Percentiles rank a stretch among this genome's conserved stretches.
phyloP scores from a whole-genome alignment of 202 grass and related monocot genomes.

The Sporobolus alterniflorus region DNA sequence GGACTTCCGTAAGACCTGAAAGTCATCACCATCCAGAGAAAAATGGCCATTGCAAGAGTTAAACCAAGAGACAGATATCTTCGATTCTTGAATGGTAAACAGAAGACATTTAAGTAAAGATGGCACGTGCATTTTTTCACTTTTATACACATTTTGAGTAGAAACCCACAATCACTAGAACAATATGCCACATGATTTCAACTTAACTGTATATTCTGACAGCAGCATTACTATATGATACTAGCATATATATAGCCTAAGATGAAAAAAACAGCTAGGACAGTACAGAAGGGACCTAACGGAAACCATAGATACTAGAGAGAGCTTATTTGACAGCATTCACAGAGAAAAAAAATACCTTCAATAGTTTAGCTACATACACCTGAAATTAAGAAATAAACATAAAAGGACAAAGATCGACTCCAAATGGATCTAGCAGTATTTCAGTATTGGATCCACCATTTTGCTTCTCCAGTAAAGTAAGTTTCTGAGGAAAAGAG shows the following conservation, averaged over 20 bases:
- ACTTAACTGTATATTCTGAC: neutral
- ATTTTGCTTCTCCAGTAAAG: constrained; percentile 20
- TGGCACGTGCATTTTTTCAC: neutral
- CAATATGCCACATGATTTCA: neutral
- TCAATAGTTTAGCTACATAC: neutral
- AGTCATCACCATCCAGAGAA: constrained; percentile 9
- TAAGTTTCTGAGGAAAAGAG: neutral
- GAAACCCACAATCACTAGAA: neutral
- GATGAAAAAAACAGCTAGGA: neutral
- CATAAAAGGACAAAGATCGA: constrained; percentile 5
- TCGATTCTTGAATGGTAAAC: neutral
- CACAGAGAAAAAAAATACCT: constrained; percentile 6
- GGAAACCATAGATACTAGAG: neutral
- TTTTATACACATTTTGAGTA: neutral
- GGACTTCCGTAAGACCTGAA: constrained; percentile 80
- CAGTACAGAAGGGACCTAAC: neutral
- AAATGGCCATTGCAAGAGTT: constrained; percentile 1
- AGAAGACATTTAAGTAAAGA: constrained; percentile 12
- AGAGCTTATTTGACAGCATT: constrained; percentile 1
- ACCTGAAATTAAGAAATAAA: constrained; percentile 25
- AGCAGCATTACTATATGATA: constrained; percentile 6
- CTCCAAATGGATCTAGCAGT: neutral
- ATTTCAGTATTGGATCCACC: neutral
- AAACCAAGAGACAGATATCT: neutral
- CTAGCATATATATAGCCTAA: neutral